Base-by-base conservation (phyloP, 306 rosid genomes). In the Trifolium repens region DNA sequence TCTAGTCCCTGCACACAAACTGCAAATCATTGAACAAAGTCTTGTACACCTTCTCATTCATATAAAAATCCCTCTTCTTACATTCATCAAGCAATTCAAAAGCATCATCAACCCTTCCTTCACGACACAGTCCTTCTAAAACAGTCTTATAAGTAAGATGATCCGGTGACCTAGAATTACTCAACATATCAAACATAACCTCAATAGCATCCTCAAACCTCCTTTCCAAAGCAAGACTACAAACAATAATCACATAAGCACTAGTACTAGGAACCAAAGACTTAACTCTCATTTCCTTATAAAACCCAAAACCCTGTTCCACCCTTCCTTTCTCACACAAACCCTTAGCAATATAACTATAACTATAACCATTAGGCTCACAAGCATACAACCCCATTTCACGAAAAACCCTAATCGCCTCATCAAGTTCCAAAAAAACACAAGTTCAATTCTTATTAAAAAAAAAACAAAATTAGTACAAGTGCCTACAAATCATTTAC, bases 321-420 rank as follows among this genome's bases (percentile, higher is more conserved):
- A 91, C 91, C 81, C 96, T 88, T 74, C 97, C 97, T 84, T 94
- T 91, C 92, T 94, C 98, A 79, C 97, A 94, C 89, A 94, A 57
- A 5, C 93, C 98, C 64, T 77, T 87, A 8, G 93, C 86, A 62
- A 94, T 80, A 44, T 91, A 91, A 8, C 98, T 87, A 71, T 89
- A 91, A 13, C 84, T 88, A 76, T 88, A 91, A 0, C 88, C 89
- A 77, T 94, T 94, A 1, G 98, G 96, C 81, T 89, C 89, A 37
- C 96, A 94, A 8, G 89, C 90, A 71, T 91, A 90, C 85, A 94
- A 80, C 44, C 98, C 98, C 96, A 94, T 91, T 69, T 91, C 91
- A 0, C 76, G 85, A 71, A 87, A 90, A 62, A 91, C 91, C 76
- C 90, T 69, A 69, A 94, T 64, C 0, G 97, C 96, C 74, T 91